Conservation (phyloP, 441 rosid species). For the Croton setiger region DNA sequence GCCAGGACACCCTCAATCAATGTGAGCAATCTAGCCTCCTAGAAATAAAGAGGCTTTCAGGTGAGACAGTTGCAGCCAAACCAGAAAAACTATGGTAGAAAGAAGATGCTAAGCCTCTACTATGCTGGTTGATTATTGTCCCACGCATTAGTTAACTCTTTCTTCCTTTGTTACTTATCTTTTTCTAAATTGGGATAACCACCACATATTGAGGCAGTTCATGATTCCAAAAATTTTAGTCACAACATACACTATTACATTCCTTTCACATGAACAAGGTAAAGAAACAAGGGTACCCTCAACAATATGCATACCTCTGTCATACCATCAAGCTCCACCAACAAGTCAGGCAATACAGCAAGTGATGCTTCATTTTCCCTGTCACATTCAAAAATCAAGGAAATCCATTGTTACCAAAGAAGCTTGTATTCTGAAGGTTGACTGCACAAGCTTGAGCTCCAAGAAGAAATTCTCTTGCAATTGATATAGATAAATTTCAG, state of each 20-base stretch:
- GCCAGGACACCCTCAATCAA: conserved; percentile 97
- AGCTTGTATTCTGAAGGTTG: background rate
- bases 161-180: background rate
- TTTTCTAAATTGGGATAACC: background rate
- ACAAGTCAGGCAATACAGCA: conserved; percentile 88
- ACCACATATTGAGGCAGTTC: background rate
- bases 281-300: conserved; percentile 8
- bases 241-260: background rate
- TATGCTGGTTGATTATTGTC: background rate
- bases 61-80: conserved; percentile 9
- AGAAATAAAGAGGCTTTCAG: conserved; percentile 24
- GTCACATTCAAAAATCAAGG: conserved; percentile 22
- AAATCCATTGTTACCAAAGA: conserved; percentile 10
- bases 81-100: background rate
- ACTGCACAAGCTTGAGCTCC: background rate
- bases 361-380: conserved; percentile 99
- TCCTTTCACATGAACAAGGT: background rate
- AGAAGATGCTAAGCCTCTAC: background rate
- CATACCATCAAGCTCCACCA: conserved; percentile 87
- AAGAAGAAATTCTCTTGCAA: background rate
- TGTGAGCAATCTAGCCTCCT: conserved; percentile 88
- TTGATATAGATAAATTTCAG: background rate
- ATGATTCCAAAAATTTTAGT: background rate
- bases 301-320: conserved; percentile 50
- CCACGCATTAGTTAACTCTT: background rate